Evolutionary conservation across 2,329 filamentous ascomycete species (phyloP).

Genomic region (Colletotrichum liriopes): DNA sequence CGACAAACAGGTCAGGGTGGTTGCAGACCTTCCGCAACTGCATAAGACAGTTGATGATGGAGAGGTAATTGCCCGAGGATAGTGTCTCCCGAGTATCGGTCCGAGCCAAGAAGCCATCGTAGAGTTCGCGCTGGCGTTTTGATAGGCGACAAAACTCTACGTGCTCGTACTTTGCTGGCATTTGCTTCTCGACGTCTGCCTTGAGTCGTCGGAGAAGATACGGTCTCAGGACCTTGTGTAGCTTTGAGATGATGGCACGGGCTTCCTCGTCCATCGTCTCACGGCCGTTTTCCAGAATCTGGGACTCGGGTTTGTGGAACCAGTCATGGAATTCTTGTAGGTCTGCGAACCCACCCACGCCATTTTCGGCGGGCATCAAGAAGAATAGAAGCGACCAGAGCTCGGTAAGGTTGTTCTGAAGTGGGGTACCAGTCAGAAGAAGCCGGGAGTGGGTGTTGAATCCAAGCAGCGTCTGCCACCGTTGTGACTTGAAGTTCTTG

Average conservation of each 20-base stretch:
- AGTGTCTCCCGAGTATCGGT: conserved; percentile 91
- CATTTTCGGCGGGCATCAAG: conserved; percentile 91
- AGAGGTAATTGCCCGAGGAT: conserved; percentile 94
- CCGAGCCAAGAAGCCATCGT: conserved; percentile 95
- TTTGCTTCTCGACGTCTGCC: conserved; percentile 98
- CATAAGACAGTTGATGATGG: conserved; percentile 98
- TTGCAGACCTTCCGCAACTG: conserved; percentile 98
- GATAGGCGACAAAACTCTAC: conserved; percentile 96
- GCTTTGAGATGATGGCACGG: conserved; percentile 89
- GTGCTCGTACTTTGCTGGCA: conserved; percentile 98
- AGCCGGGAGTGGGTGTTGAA: conserved; percentile 93
- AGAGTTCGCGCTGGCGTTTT: conserved; percentile 94
- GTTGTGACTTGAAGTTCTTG: conserved; percentile 98
- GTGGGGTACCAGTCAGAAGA: conserved; percentile 91
- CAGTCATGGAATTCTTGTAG: conserved; percentile 97
- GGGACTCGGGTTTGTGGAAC: conserved; percentile 95
- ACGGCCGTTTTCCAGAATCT: conserved; percentile 94
- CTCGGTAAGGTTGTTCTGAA: conserved; percentile 97
- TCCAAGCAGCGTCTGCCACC: conserved; percentile 95
- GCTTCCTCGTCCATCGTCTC: conserved; percentile 96
- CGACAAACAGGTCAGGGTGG: conserved; percentile 96
- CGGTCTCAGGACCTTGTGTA: conserved; percentile 93
- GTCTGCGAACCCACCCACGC: conserved; percentile 91
- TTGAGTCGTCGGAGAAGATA: conserved; percentile 94
- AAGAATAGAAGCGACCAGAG: conserved; percentile 98